Base-by-base conservation (phyloP, 1,139 yeast genomes). In the Geotrichum restrictum region DNA sequence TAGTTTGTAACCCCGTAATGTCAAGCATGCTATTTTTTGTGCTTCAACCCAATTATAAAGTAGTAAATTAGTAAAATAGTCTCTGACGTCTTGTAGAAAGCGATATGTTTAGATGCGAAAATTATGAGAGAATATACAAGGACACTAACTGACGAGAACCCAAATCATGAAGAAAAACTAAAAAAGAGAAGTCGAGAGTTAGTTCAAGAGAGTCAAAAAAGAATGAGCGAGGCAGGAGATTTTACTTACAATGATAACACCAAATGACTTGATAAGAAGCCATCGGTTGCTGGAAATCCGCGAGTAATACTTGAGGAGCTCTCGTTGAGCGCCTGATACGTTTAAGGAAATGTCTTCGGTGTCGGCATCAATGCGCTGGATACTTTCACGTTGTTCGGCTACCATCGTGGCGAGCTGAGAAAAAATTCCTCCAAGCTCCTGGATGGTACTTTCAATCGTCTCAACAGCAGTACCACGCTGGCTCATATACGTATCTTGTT, bases 371-470 rank as follows among this genome's bases (percentile, higher is more conserved):
- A 93, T 93, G 64, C 98, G 77, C 68, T 93, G 98, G 54, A 93
- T 93, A 27, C 85, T 87, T 64, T 93, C 98, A 42, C 98, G 94
- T 70, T 93, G 99, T 69, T 94, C 98, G 57, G 88, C 91, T 11
- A 93, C 97, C 98, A 93, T 91, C 1, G 95, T 86, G 2, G 98
- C 96, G 62, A 93, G 76, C 69, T 93, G 98, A 62, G 88, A 94
- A 72, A 94, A 93, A 59, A 93, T 77, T 53, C 88, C 87, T 31
- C 99, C 99, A 43, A 93, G 95, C 69, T 93, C 98, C 64, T 91
- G 94, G 57, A 93, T 93, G 0, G 98, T 93, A 22, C 91, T 80
- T 66, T 93, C 99, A 50, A 93, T 93, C 1, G 96, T 88, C 67
- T 93, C 98, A 47, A 93, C 97, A 0, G 98, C 98, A 43, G 83